Base-by-base conservation (phyloP, 805 yeast genomes). In the Spathaspora gorwiae region DNA sequence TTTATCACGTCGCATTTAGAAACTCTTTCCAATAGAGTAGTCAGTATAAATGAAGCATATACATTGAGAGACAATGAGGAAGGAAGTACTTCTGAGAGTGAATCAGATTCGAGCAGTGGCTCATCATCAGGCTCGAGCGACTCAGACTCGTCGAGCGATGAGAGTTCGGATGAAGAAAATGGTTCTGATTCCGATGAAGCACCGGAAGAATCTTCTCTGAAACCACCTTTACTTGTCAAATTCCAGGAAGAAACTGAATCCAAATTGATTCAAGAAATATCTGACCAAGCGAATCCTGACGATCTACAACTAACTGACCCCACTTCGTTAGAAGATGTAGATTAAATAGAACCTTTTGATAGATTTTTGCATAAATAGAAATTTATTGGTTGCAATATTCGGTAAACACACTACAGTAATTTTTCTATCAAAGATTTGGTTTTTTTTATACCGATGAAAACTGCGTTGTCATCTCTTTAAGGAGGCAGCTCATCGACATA, bases 171-270 rank as follows among this genome's bases (percentile, higher is more conserved):
- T 7, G 42, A 36, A 11, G 40, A 33, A 7, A 27, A 39, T 26
- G 24, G 15, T 2, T 36, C 39, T 33, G 54, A 50, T 26, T 26
- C 43, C 5, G 68, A 65, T 32, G 59, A 50, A 14, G 66, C 56
- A 1, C 73, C 74, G 1, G 71, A 67, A 44, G 73, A 65, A 43
- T 46, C 48, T 6, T 62, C 72, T 2, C 61, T 70, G 6, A 64
- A 59, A 40, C 43, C 48, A 5, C 39, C 43, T 3, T 3, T 3
- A 11, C 12, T 29, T 9, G 12, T 29, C 5, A 29, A 29, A 29
- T 29, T 29, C 12, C 32, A 29, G 12, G 32, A 29, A 9, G 32
- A 29, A 9, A 9, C 9, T 3, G 12, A 29, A 29, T 6, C 32
- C 9, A 29, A 29, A 11, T 11, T 29, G 32, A 29, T 29, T 9